These are phyloP conservation scores for Sporothrix humicola DNA, from an alignment of 2,329 filamentous ascomycete species.

Conservation along the genomic window DNA sequence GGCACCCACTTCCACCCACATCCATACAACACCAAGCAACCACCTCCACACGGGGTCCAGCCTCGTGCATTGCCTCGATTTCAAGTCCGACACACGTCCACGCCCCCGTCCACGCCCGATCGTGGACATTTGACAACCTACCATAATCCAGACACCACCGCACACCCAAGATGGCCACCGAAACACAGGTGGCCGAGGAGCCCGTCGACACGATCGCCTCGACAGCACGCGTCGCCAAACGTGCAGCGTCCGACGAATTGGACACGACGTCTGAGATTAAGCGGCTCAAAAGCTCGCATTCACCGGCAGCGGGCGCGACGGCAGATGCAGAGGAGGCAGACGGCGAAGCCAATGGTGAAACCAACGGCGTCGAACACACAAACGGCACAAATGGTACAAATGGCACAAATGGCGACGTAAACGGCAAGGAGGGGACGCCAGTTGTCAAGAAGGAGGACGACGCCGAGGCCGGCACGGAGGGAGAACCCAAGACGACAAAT, in stretches of 20 bases:
- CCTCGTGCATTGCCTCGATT: not conserved
- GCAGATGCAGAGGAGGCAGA: not conserved
- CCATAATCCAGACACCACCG: not conserved
- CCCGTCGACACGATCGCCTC: not conserved
- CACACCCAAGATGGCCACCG: not conserved
- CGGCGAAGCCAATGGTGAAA: slow-evolving; percentile 43
- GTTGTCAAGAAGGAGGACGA: not conserved
- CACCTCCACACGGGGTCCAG: not conserved
- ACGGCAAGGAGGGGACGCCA: not conserved
- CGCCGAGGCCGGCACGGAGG: not conserved
- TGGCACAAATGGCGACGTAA: not conserved
- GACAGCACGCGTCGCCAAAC: slow-evolving; percentile 55
- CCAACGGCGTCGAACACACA: not conserved
- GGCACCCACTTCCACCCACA: not conserved
- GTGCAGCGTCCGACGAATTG: slow-evolving; percentile 73
- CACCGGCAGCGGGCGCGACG: slow-evolving; percentile 42
- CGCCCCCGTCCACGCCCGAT: too few species aligned
- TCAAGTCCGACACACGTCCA: too few species aligned
- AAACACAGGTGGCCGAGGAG: not conserved
- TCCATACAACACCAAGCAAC: too few species aligned
- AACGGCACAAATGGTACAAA: not conserved
- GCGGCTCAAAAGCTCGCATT: slow-evolving; percentile 62
- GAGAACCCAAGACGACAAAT: not conserved
- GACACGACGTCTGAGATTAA: slow-evolving; percentile 67
- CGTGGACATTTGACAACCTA: too few species aligned